Conservation (phyloP, 139 green algal genomes). For the Medakamo hakoo region DNA sequence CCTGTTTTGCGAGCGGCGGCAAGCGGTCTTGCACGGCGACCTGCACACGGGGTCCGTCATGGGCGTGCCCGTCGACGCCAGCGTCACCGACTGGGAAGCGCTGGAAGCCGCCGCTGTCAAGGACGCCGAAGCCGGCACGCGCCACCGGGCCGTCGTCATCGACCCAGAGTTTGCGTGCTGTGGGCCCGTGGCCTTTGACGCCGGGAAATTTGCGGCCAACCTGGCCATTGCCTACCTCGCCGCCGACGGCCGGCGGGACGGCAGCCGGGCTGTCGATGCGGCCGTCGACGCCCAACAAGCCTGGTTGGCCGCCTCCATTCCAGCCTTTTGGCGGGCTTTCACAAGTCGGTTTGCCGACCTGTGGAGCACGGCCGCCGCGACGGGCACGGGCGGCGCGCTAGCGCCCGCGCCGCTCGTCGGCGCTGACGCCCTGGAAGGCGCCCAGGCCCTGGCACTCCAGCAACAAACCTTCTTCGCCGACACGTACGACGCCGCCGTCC, state of each 20-base stretch:
- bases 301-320: constrained; percentile 38
- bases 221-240: constrained; percentile 83
- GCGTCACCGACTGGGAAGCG: neutral
- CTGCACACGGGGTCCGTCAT: constrained; percentile 93
- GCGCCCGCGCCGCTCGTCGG: constrained; percentile 21
- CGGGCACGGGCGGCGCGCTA: constrained; percentile 23
- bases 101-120: neutral
- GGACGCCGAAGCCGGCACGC: constrained; percentile 3
- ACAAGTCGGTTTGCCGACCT: constrained; percentile 38
- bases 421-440: constrained; percentile 3
- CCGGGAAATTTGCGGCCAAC: constrained; percentile 87
- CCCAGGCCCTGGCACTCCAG: constrained; percentile 12
- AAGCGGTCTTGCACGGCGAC: constrained; percentile 92
- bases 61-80: constrained; percentile 33
- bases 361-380: constrained; percentile 27
- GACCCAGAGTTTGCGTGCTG: constrained; percentile 94
- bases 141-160: constrained; percentile 54
- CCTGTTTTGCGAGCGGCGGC: constrained; percentile 43
- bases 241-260: constrained; percentile 37
- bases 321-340: constrained; percentile 52
- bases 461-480: constrained; percentile 59
- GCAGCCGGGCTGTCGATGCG: constrained; percentile 1
- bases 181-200: constrained; percentile 91
- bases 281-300: constrained; percentile 19
- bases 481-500: constrained; percentile 51